Conservation (phyloP, 371 early-diverging fungal species). For the Mortierella sp. region DNA sequence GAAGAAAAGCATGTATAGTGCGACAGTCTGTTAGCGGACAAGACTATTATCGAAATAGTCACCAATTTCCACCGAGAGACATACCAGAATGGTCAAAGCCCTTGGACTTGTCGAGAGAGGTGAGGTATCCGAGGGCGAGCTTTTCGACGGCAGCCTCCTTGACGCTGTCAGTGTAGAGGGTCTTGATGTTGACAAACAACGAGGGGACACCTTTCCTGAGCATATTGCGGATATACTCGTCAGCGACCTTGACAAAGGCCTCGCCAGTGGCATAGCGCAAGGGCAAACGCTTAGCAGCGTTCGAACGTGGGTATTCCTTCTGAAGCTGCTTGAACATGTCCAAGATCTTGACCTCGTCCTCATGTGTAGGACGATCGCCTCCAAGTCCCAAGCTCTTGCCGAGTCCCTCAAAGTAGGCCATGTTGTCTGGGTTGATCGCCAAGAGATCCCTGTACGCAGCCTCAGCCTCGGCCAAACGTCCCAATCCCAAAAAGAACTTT, state of each 20-base stretch:
- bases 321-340: slow-evolving; percentile 74
- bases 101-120: slow-evolving; percentile 66
- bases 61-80: neutral
- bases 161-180: slow-evolving; percentile 76
- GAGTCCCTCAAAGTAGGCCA: slow-evolving; percentile 78
- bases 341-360: slow-evolving; percentile 56
- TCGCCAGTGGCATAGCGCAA: slow-evolving; percentile 82
- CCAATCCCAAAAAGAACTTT: slow-evolving; percentile 73
- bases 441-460: slow-evolving; percentile 80
- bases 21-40: neutral
- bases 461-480: slow-evolving; percentile 80
- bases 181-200: slow-evolving; percentile 85
- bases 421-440: slow-evolving; percentile 85
- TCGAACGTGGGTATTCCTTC: slow-evolving; percentile 85
- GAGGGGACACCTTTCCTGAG: slow-evolving; percentile 95
- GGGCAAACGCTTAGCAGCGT: slow-evolving; percentile 81
- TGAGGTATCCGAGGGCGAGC: slow-evolving; percentile 72
- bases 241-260: slow-evolving; percentile 73
- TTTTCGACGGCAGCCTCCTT: slow-evolving; percentile 78
- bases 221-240: slow-evolving; percentile 75
- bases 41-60: neutral
- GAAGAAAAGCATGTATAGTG: neutral
- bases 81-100: slow-evolving; percentile 60
- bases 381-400: slow-evolving; percentile 64
- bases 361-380: slow-evolving; percentile 46